These are phyloP conservation scores for Eutypa lata DNA, from an alignment of 2,329 filamentous ascomycete species.

Conservation along the genomic window DNA sequence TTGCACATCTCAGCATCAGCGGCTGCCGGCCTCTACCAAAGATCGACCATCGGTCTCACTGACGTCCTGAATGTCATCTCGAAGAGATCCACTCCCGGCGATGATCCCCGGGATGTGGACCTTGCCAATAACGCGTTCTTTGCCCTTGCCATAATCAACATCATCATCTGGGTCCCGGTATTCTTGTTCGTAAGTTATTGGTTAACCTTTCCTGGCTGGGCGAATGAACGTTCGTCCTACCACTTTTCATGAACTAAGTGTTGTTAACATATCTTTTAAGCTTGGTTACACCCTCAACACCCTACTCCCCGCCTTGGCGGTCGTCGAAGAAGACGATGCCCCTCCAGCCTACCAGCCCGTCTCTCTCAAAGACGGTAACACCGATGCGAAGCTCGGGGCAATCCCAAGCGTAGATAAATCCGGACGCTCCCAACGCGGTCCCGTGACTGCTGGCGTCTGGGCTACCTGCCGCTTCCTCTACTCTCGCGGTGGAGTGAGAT, in stretches of 20 bases:
- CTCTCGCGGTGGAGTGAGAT: conserved; percentile 56
- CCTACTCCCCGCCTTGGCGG: conserved; percentile 48
- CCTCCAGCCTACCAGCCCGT: conserved; percentile 47
- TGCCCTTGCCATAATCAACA: background rate
- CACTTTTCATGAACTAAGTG: background rate
- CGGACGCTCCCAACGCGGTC: conserved; percentile 23
- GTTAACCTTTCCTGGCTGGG: too few relatives aligned
- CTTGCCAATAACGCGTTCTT: background rate
- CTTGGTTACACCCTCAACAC: conserved; percentile 42
- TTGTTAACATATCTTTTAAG: conserved; percentile 21
- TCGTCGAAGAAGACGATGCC: conserved; percentile 48
- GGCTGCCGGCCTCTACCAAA: background rate
- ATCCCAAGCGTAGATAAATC: conserved; percentile 27
- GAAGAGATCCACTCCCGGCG: background rate
- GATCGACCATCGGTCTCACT: background rate
- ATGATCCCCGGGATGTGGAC: background rate
- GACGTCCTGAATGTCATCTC: background rate
- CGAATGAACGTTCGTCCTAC: too few relatives aligned
- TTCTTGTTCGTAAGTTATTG: background rate
- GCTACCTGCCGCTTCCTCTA: conserved; percentile 51
- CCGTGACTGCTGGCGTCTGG: conserved; percentile 45
- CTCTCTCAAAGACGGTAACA: conserved; percentile 21
- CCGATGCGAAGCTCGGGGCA: conserved; percentile 18
- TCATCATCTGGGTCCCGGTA: background rate
- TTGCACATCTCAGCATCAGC: background rate